Evolutionary conservation across 148 eudicot genomes (phyloP).

Genomic region (Rhododendron ovatum): DNA sequence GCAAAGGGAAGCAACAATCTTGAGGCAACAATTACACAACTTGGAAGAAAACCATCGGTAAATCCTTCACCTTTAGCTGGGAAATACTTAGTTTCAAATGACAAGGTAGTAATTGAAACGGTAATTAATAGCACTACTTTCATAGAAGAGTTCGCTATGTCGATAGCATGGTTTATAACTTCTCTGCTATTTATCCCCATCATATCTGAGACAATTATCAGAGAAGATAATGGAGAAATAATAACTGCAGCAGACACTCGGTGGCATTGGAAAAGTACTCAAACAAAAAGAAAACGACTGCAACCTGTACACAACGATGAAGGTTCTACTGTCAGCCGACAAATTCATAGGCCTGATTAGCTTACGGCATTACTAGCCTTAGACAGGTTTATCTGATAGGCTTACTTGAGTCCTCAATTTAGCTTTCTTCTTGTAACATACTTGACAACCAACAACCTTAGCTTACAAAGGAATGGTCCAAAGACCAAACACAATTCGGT

Average conservation of each 20-base stretch:
- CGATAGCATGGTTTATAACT: not conserved
- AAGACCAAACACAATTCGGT: not conserved
- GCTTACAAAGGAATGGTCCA: not conserved
- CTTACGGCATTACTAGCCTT: not conserved
- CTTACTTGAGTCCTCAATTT: not conserved
- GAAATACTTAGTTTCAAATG: not conserved
- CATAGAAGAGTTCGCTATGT: not conserved
- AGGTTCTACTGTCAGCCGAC: not conserved
- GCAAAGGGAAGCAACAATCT: conserved; percentile 73
- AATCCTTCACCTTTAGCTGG: not conserved
- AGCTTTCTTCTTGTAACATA: not conserved
- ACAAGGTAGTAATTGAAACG: not conserved
- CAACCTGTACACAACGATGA: not conserved
- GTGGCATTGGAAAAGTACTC: not conserved
- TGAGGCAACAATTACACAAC: conserved; percentile 64
- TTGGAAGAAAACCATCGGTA: conserved; percentile 79
- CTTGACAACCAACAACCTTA: not conserved
- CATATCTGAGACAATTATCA: not conserved
- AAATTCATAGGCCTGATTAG: not conserved
- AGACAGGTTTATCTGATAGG: not conserved
- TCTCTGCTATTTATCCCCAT: not conserved
- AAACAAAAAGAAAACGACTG: not conserved
- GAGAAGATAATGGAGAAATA: not conserved
- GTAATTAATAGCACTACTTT: not conserved
- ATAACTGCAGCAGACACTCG: not conserved